Evolutionary conservation across 768 basidiomycete species (phyloP).

Genomic region (Lentinula detonsa): DNA sequence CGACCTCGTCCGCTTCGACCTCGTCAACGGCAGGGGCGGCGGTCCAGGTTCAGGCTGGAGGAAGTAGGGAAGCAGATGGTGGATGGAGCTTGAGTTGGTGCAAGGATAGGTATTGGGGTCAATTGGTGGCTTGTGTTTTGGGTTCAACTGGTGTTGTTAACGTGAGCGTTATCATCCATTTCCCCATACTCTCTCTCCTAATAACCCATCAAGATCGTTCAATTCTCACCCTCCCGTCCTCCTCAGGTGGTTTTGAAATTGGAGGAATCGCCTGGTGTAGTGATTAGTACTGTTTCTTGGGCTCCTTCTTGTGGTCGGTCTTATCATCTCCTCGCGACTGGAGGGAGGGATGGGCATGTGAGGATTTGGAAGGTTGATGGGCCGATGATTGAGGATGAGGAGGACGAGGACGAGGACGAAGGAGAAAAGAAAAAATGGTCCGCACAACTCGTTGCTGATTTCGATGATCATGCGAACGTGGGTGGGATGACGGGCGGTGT

Average conservation of each 20-base stretch:
- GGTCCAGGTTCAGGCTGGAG: conserved; percentile 31
- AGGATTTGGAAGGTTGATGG: conserved; percentile 85
- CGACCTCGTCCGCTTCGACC: too few relatives aligned
- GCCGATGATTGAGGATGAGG: conserved; percentile 29
- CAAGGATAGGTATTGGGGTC: conserved; percentile 94
- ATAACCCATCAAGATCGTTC: conserved; percentile 60
- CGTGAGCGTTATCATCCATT: too few relatives aligned
- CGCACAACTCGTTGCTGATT: conserved; percentile 74
- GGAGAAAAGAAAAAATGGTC: conserved; percentile 64
- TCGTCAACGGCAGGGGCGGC: too few relatives aligned
- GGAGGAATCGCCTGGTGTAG: conserved; percentile 10
- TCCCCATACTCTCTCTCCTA: too few relatives aligned
- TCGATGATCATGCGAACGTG: conserved; percentile 62
- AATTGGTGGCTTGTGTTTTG: conserved; percentile 72
- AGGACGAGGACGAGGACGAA: conserved; percentile 26
- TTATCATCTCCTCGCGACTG: conserved; percentile 92
- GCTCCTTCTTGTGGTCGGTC: conserved; percentile 91
- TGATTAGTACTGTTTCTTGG: conserved; percentile 61
- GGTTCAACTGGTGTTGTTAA: conserved; percentile 74
- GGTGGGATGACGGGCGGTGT: conserved; percentile 29
- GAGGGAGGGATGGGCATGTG: conserved; percentile 81
- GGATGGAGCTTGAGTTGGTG: conserved; percentile 97
- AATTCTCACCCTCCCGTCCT: conserved; percentile 62
- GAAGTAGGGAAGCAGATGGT: conserved; percentile 78
- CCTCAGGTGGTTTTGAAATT: conserved; percentile 60